Percentiles rank a stretch among this genome's conserved stretches.
Conservation (phyloP, 306 rosid genomes). For the Medicago lupulina region DNA sequence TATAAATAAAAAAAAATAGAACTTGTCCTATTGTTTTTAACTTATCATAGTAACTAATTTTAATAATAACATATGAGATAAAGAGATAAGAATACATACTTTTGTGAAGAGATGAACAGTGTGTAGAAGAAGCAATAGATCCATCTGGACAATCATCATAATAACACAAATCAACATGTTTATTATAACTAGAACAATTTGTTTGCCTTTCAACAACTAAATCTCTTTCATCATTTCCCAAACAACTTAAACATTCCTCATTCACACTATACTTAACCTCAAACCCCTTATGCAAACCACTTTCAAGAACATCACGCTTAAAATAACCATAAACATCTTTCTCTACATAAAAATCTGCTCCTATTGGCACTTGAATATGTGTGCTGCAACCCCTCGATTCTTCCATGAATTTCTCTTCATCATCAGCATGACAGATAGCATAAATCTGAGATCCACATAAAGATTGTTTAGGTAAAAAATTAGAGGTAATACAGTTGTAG, state of each 20-base stretch:
- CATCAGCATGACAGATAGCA: fast-evolving
- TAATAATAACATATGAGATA: neutral
- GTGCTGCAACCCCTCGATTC: neutral
- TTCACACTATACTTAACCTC: neutral
- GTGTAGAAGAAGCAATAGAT: neutral
- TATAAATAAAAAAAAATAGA: no score
- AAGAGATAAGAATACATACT: conserved; percentile 6
- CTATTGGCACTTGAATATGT: neutral
- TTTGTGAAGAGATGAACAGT: neutral
- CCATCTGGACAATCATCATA: neutral
- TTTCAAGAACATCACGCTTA: neutral
- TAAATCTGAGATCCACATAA: neutral
- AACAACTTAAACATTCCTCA: neutral
- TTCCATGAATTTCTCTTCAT: fast-evolving
- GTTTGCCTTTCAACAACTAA: neutral
- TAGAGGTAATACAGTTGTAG: conserved; percentile 23
- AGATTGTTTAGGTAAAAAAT: fast-evolving
- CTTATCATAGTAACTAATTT: no score
- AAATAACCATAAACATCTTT: no score
- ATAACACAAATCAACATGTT: neutral
- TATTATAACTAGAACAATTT: no score
- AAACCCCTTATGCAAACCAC: neutral
- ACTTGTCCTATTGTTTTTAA: no score
- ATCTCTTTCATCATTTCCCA: neutral
- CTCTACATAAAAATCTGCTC: neutral